Base-by-base conservation (phyloP, 352 stramenopile species). In the Pythium phragmiticola region DNA sequence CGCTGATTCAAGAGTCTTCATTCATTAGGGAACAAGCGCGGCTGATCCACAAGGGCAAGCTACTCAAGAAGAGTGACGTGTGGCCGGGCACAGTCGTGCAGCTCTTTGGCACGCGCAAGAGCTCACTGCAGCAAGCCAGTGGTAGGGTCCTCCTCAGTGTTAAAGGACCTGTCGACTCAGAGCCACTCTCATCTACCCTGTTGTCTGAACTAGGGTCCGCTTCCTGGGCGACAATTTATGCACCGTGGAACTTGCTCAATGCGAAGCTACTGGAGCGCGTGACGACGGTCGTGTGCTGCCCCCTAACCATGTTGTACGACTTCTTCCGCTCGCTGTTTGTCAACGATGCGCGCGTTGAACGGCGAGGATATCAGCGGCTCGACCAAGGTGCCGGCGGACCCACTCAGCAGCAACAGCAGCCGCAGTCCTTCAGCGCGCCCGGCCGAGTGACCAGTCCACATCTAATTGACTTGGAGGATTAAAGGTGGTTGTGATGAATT, bases 1-100 rank as follows among this genome's bases (percentile, higher is more conserved):
- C 12, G 21, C 7, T 53, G 17, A 19, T 17, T 14, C 17, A 37
- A 21, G 51, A 23, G 36, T 21, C 7, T 55, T 23, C 7, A 23
- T 8, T 30, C 1, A 41, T 19, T 30, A 94, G 84, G 26, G 74
- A 92, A 33, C 80, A 91, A 23, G 83, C 86, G 42, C 75, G 82
- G 33, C 64, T 94, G 17, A 89, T 94, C 37, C 77, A 94, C 60
- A 77, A 83, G 33, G 86, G 86, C 14, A 92, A 92, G 73, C 48
- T 94, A 39, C 71, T 94, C 37, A 90, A 92, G 73, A 91, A 84
- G 49, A 84, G 82, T 0, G 86, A 94, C 34, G 77, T 92, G 16
- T 94, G 86, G 86, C 86, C 86, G 14, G 83, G 86, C 30, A 78
- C 80, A 0, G 76, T 90, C 21, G 84, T 94, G 42, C 86, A 94